phyloP scores from a whole-genome alignment of 352 stramenopile species.

The Phytophthora melonis region DNA sequence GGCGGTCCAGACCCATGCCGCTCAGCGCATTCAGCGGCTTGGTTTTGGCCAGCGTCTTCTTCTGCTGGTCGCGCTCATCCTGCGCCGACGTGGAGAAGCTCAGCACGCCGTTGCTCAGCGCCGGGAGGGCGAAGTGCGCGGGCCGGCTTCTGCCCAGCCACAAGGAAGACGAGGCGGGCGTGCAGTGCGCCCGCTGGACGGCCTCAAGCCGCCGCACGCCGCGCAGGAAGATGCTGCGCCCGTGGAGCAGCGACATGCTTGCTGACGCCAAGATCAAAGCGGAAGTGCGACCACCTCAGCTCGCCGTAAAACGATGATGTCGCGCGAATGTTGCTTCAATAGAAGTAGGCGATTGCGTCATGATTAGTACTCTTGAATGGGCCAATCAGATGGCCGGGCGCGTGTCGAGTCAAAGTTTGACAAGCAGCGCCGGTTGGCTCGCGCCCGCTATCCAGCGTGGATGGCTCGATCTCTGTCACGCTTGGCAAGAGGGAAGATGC shows the following conservation, averaged over 20 bases:
- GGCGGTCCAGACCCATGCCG: conserved; percentile 31
- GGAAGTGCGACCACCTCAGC: conserved; percentile 4
- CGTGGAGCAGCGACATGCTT: conserved; percentile 54
- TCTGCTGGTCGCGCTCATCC: conserved; percentile 16
- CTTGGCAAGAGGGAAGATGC: conserved; percentile 32
- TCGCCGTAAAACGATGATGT: background rate
- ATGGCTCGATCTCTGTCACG: conserved; percentile 22
- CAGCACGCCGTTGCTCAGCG: conserved; percentile 30
- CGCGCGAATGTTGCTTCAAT: background rate
- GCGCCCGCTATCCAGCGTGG: background rate
- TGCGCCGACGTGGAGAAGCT: conserved; percentile 45
- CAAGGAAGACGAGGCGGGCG: background rate
- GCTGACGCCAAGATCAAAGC: background rate
- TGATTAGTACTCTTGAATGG: conserved; percentile 9
- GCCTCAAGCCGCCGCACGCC: conserved; percentile 41
- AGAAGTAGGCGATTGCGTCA: conserved; percentile 20
- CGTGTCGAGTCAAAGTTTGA: background rate
- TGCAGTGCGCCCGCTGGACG: conserved; percentile 16
- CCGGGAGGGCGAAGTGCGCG: conserved; percentile 16
- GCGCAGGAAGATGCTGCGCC: conserved; percentile 51
- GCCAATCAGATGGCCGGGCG: conserved; percentile 2
- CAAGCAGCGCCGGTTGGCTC: too few species aligned
- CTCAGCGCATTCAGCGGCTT: conserved; percentile 33
- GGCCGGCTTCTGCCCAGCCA: conserved; percentile 4
- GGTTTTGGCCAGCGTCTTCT: conserved; percentile 19